Conservation (phyloP, 306 rosid species). For the Ziziphus jujuba region DNA sequence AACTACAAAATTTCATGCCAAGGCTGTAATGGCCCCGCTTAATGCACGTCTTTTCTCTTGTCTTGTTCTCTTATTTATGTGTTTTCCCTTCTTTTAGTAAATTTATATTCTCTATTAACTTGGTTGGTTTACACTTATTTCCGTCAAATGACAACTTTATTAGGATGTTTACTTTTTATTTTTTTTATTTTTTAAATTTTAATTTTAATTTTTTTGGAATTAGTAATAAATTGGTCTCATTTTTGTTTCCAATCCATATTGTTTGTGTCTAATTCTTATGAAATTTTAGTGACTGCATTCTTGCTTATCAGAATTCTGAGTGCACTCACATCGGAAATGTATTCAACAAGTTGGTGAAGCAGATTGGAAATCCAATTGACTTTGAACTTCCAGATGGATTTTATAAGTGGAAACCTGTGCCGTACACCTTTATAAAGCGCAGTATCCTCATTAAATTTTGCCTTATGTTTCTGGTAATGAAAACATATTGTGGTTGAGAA, state of each 20-base stretch:
- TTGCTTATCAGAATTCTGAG: constrained; percentile 59
- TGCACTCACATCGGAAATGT: constrained; percentile 44
- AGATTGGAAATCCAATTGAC: constrained; percentile 73
- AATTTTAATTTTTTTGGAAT: not conserved
- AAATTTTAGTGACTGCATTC: constrained; percentile 11
- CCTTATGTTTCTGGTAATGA: not conserved
- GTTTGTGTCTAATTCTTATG: not conserved
- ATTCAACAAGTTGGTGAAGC: constrained; percentile 70
- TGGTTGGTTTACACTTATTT: too few relatives aligned
- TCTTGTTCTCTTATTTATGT: too few relatives aligned
- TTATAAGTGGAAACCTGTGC: constrained; percentile 52
- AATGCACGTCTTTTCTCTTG: too few relatives aligned
- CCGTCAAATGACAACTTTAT: too few relatives aligned
- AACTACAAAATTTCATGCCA: too few relatives aligned
- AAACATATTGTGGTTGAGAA: not conserved
- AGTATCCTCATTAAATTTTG: constrained; percentile 67
- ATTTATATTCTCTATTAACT: too few relatives aligned
- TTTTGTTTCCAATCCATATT: not conserved
- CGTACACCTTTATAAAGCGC: constrained; percentile 73
- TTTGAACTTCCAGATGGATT: constrained; percentile 86
- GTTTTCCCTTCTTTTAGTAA: too few relatives aligned
- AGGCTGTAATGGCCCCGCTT: too few relatives aligned
- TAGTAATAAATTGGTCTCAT: not conserved
- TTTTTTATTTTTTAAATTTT: too few relatives aligned
- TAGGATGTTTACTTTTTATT: too few relatives aligned